Evolutionary conservation across 108 stramenopile species (phyloP), one percentile per base, ranked within the genome.

Genomic region (Nitzschia inconspicua): DNA sequence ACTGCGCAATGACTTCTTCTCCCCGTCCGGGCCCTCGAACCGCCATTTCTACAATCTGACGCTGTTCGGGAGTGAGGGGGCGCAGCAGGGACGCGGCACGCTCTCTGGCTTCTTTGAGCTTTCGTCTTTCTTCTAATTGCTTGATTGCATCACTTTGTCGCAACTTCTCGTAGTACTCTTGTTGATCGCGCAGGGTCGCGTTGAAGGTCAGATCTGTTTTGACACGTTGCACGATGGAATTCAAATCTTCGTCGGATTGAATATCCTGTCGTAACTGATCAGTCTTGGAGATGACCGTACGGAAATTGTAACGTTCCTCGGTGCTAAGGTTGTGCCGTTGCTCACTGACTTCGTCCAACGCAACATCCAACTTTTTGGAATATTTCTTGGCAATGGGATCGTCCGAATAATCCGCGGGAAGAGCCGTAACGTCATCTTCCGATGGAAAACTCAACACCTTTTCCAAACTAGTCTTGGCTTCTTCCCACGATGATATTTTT

Each of bases 51-150:
- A 91, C 85, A 8, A 82, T 66, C 9, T 65, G 40, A 54, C 53
- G 44, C 59, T 94, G 87, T 2, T 86, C 84, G 9, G 68, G 31
- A 16, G 82, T 83, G 37, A 90, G 69, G 6, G 76, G 74, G 24
- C 82, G 83, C 67, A 90, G 64, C 44, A 90, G 62, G 0, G 71
- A 70, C 24, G 55, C 57, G 14, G 83, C 85, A 23, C 69, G 46
- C 44, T 85, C 50, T 28, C 57, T 53, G 10, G 88, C 92, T 47
- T 82, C 83, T 24, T 72, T 59, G 39, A 75, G 61, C 24, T 56
- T 40, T 40, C 68, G 54, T 24, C 75, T 54, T 30, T 65, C 76
- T 27, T 78, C 75, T 2, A 68, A 29, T 60, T 65, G 44, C 19
- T 63, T 26, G 24, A 41, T 10, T 14, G 35, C 35, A 14, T 52